Evolutionary conservation across 2,329 filamentous ascomycete genomes (phyloP).

Genomic region (Esteya vermicola): DNA sequence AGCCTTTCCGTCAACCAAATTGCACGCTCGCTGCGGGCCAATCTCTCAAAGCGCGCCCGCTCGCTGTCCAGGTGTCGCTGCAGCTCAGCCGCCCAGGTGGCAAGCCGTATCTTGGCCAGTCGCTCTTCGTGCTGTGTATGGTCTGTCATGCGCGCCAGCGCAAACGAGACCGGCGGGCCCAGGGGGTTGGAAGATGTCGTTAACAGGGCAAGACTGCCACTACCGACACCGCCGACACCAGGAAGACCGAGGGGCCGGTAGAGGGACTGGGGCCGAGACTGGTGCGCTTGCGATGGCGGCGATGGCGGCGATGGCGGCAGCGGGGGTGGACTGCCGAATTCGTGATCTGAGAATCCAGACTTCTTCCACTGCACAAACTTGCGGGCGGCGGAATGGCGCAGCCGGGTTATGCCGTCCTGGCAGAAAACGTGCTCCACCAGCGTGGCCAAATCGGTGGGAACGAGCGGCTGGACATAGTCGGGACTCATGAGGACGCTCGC

Average conservation of each 20-base stretch:
- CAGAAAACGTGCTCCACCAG: slow-evolving; percentile 68
- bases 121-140: slow-evolving; percentile 19
- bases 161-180: slow-evolving; percentile 30
- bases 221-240: not conserved
- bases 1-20: slow-evolving; percentile 55
- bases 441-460: slow-evolving; percentile 55
- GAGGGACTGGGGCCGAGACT: slow-evolving; percentile 10
- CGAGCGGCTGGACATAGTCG: slow-evolving; percentile 71
- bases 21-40: slow-evolving; percentile 48
- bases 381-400: slow-evolving; percentile 69
- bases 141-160: slow-evolving; percentile 44
- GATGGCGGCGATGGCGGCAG: too few relatives aligned
- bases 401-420: slow-evolving; percentile 60
- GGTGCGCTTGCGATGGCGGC: slow-evolving; percentile 1
- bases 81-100: slow-evolving; percentile 70
- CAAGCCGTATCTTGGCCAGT: slow-evolving; percentile 44
- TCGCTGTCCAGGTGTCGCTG: slow-evolving; percentile 65
- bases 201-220: slow-evolving; percentile 6
- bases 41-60: slow-evolving; percentile 50
- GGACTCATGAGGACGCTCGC: slow-evolving; percentile 87
- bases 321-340: slow-evolving; percentile 11
- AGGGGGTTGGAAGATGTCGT: slow-evolving; percentile 9
- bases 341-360: not conserved
- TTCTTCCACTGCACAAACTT: slow-evolving; percentile 63
- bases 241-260: slow-evolving; percentile 2